phyloP scores from a whole-genome alignment of 108 stramenopile genomes.

The Aurantiochytrium sp. region DNA sequence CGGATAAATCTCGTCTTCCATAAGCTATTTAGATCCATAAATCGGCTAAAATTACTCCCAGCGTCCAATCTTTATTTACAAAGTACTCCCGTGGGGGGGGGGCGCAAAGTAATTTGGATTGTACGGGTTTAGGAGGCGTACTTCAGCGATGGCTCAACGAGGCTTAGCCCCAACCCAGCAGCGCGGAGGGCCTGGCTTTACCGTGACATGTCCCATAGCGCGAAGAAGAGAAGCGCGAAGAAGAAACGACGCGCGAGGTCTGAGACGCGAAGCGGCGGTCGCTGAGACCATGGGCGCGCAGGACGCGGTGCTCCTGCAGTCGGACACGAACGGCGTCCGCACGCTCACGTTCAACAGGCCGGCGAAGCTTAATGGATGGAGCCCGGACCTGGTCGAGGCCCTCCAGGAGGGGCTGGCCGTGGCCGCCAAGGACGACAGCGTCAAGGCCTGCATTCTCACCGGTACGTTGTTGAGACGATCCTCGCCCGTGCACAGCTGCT shows the following conservation, averaged over 20 bases:
- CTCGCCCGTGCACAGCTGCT: not conserved
- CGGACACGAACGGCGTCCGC: constrained; percentile 10
- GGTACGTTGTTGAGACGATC: constrained; percentile 20
- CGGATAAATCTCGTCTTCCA: too few species aligned
- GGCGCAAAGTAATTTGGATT: not conserved
- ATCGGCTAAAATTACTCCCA: not conserved
- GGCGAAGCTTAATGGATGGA: constrained; percentile 52
- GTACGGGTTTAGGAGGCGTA: not conserved
- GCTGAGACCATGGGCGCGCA: not conserved
- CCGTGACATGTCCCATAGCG: too few species aligned
- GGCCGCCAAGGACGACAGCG: constrained; percentile 45
- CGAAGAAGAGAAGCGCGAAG: too few species aligned
- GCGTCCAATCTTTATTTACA: too few species aligned
- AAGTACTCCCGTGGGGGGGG: not conserved
- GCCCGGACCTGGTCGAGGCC: constrained; percentile 50
- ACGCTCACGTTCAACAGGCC: constrained; percentile 46
- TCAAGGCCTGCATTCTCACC: constrained; percentile 53
- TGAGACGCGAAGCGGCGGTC: not conserved
- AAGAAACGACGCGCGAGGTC: not conserved
- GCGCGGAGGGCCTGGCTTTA: too few species aligned
- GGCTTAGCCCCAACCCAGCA: too few species aligned
- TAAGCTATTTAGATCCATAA: not conserved
- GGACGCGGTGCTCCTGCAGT: not conserved
- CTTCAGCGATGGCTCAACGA: not conserved
- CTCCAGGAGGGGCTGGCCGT: constrained; percentile 44